phyloP scores from a whole-genome alignment of 257 asterid species.

The Cruciata laevipes region DNA sequence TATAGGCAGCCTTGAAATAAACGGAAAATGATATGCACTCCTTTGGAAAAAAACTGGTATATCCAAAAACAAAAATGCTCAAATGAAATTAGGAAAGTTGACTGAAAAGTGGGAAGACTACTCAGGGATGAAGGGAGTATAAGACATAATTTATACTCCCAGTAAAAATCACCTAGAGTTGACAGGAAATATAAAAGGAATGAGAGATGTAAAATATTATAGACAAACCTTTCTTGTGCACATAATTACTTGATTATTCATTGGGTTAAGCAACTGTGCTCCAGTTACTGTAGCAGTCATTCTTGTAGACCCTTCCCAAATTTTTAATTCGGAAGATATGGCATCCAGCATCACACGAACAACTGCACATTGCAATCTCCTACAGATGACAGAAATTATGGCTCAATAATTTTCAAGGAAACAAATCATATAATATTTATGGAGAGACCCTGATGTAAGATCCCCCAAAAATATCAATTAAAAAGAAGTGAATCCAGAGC shows the following conservation, averaged over 20 bases:
- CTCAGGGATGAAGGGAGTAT: neutral
- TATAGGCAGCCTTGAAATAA: neutral
- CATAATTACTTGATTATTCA: slow-evolving; percentile 46
- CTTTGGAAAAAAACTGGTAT: neutral
- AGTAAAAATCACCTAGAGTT: neutral
- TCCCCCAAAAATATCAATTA: neutral
- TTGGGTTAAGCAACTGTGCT: slow-evolving; percentile 59
- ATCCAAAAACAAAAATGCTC: neutral
- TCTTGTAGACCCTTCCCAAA: slow-evolving; percentile 58
- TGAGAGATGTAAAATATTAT: neutral
- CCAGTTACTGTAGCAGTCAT: slow-evolving; percentile 48
- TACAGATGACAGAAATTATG: slow-evolving; percentile 20
- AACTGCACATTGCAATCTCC: slow-evolving; percentile 61
- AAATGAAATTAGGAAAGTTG: neutral
- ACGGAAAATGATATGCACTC: neutral
- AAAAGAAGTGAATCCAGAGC: neutral
- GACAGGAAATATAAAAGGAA: neutral
- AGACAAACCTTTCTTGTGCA: slow-evolving; percentile 47
- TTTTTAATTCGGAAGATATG: slow-evolving; percentile 52
- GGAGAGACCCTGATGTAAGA: neutral
- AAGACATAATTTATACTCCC: neutral
- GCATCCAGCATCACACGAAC: slow-evolving; percentile 50
- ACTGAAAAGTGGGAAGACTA: neutral
- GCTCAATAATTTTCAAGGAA: neutral
- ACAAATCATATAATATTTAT: neutral